Conservation (phyloP, 2,329 filamentous ascomycete species). For the Metarhizium album region DNA sequence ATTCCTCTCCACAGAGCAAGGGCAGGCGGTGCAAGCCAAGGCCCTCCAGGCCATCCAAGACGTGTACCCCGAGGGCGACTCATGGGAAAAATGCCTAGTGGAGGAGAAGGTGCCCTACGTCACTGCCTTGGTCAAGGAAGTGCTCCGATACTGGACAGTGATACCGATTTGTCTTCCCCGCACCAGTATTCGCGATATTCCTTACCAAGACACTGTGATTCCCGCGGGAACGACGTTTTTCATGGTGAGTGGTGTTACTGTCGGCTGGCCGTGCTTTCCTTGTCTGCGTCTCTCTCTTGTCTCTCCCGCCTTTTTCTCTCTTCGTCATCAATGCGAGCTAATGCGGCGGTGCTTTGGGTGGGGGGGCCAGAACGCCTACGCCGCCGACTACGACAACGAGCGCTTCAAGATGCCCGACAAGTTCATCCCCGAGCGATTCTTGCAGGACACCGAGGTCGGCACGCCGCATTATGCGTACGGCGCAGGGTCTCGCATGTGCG, state of each 20-base stretch:
- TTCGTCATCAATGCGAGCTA: not conserved
- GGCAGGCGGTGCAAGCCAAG: constrained; percentile 58
- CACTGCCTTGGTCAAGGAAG: constrained; percentile 68
- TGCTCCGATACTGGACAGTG: constrained; percentile 67
- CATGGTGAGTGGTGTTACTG: constrained; percentile 40
- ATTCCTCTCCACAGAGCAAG: constrained; percentile 56
- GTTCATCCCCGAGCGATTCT: constrained; percentile 63
- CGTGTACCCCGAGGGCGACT: constrained; percentile 61
- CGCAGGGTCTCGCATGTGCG: constrained; percentile 53
- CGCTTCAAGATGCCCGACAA: constrained; percentile 54
- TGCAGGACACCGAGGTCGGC: constrained; percentile 42
- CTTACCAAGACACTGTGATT: constrained; percentile 55
- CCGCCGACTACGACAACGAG: constrained; percentile 58
- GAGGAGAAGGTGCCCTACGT: constrained; percentile 72
- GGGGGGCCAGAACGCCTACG: constrained; percentile 52
- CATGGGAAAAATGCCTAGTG: constrained; percentile 62
- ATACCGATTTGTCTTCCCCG: constrained; percentile 70
- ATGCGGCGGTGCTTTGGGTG: not conserved
- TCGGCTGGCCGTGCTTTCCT: not conserved
- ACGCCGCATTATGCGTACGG: constrained; percentile 54
- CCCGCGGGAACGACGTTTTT: constrained; percentile 71
- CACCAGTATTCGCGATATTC: constrained; percentile 60
- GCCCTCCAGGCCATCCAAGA: constrained; percentile 61
- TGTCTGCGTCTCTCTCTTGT: not conserved
- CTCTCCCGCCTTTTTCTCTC: too few relatives aligned